phyloP scores from a whole-genome alignment of 371 early-diverging fungal genomes.

The Funneliformis caledonium region DNA sequence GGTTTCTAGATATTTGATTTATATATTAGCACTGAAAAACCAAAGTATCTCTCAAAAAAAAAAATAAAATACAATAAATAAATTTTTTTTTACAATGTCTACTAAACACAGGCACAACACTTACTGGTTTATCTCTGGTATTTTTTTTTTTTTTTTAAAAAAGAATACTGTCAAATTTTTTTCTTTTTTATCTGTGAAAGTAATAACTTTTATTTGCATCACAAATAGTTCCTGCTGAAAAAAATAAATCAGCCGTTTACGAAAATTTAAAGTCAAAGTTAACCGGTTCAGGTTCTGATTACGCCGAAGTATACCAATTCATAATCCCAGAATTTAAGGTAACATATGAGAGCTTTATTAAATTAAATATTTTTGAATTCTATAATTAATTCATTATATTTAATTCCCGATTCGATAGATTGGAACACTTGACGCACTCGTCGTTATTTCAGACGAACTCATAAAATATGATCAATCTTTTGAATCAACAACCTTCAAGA shows the following conservation, averaged over 20 bases:
- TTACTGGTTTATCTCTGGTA: conserved; percentile 40
- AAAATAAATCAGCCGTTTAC: conserved; percentile 48
- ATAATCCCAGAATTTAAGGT: conserved; percentile 78
- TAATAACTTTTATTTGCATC: neutral
- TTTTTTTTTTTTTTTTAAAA: neutral
- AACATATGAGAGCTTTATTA: neutral
- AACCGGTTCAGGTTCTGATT: conserved; percentile 46
- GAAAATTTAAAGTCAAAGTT: conserved; percentile 52
- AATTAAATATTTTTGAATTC: neutral
- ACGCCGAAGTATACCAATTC: conserved; percentile 70
- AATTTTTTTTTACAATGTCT: neutral
- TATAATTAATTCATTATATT: conserved; percentile 31
- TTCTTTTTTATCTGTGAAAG: neutral
- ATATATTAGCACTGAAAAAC: neutral
- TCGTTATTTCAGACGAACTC: conserved; percentile 91
- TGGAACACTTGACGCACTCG: conserved; percentile 91
- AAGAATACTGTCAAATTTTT: no score
- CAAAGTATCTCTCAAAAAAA: neutral
- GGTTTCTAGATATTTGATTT: neutral
- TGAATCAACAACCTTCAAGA: conserved; percentile 77
- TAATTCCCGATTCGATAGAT: conserved; percentile 59
- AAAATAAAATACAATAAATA: neutral
- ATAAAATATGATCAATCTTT: conserved; percentile 79
- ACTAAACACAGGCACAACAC: neutral
- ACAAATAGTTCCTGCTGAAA: conserved; percentile 44